phyloP scores from a whole-genome alignment of 1,284 basidiomycete genomes.

The Exobasidium cylindrosporum region DNA sequence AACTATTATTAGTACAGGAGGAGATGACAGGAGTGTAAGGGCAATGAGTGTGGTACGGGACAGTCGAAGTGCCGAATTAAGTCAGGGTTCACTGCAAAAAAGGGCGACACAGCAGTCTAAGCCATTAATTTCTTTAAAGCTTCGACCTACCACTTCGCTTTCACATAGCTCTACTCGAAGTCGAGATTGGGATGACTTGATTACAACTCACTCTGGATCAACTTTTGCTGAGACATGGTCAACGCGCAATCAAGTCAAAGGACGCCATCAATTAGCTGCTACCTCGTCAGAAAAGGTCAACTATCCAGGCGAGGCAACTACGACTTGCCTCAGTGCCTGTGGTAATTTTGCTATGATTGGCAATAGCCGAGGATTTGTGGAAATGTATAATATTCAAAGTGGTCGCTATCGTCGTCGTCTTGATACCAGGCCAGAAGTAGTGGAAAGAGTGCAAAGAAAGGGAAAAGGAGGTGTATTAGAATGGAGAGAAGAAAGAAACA shows the following conservation, averaged over 20 bases:
- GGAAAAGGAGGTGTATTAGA: slow-evolving; percentile 21
- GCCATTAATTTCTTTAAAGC: slow-evolving; percentile 62
- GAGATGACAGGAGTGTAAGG: slow-evolving; percentile 74
- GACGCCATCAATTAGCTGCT: slow-evolving; percentile 22
- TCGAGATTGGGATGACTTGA: slow-evolving; percentile 96
- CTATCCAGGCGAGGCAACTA: slow-evolving; percentile 15
- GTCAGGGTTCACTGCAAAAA: slow-evolving; percentile 76
- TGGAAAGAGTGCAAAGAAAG: slow-evolving; percentile 26
- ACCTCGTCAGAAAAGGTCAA: neutral
- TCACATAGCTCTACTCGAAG: slow-evolving; percentile 76
- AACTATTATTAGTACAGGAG: slow-evolving; percentile 65
- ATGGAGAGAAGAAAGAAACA: slow-evolving; percentile 22
- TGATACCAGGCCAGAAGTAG: neutral
- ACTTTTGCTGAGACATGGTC: slow-evolving; percentile 43
- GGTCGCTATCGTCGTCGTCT: slow-evolving; percentile 73
- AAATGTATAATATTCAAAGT: slow-evolving; percentile 65
- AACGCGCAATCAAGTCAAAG: slow-evolving; percentile 43
- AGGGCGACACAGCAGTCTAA: slow-evolving; percentile 78
- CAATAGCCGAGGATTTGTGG: slow-evolving; percentile 42
- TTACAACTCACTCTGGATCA: slow-evolving; percentile 78
- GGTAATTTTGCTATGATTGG: slow-evolving; percentile 87
- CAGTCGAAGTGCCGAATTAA: slow-evolving; percentile 70
- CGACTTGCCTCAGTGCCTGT: slow-evolving; percentile 74
- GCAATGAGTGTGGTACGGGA: slow-evolving; percentile 80
- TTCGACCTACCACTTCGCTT: slow-evolving; percentile 71